A percentile compares a stretch with the other conserved stretches of the same genome.
Conservation (phyloP, 179 eudicot genomes). For the Sideroxylon spinosum region DNA sequence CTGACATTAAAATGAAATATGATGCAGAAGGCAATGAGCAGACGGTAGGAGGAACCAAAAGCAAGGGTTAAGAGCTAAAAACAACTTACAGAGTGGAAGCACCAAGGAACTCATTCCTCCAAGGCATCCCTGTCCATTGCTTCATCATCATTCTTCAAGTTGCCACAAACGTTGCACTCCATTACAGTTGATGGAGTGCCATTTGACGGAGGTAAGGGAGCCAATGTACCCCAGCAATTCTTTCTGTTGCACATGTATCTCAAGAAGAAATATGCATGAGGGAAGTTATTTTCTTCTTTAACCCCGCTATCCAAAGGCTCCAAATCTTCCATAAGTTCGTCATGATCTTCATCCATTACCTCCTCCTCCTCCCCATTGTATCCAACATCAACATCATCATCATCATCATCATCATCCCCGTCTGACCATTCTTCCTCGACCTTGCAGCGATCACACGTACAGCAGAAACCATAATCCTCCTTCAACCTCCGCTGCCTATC, state of each 20-base stretch:
- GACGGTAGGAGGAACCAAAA: too few relatives aligned
- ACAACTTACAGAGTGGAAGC: slow-evolving; percentile 4
- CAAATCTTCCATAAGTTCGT: slow-evolving; percentile 18
- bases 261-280: slow-evolving; percentile 87
- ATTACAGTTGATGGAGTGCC: slow-evolving; percentile 33
- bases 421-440: slow-evolving; percentile 73
- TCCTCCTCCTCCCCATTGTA: slow-evolving; percentile 45
- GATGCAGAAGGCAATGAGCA: too few relatives aligned
- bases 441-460: slow-evolving; percentile 83
- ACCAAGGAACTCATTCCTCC: slow-evolving; percentile 2
- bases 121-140: slow-evolving; percentile 2
- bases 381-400: not conserved
- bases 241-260: slow-evolving; percentile 76
- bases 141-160: slow-evolving; percentile 11
- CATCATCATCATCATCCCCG: slow-evolving; percentile 34
- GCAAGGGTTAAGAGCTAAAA: not conserved
- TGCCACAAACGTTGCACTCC: slow-evolving; percentile 93
- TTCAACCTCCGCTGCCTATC: slow-evolving; percentile 65
- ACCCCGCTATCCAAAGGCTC: slow-evolving; percentile 27
- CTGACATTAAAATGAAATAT: not conserved
- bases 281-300: slow-evolving; percentile 56
- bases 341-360: slow-evolving; percentile 29
- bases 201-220: slow-evolving; percentile 66
- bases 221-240: slow-evolving; percentile 85
- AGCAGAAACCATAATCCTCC: slow-evolving; percentile 82